A percentile compares a stretch with the other conserved stretches of the same genome.
phyloP scores from a whole-genome alignment of 108 stramenopile genomes.

The Phaeodactylum tricornutum region DNA sequence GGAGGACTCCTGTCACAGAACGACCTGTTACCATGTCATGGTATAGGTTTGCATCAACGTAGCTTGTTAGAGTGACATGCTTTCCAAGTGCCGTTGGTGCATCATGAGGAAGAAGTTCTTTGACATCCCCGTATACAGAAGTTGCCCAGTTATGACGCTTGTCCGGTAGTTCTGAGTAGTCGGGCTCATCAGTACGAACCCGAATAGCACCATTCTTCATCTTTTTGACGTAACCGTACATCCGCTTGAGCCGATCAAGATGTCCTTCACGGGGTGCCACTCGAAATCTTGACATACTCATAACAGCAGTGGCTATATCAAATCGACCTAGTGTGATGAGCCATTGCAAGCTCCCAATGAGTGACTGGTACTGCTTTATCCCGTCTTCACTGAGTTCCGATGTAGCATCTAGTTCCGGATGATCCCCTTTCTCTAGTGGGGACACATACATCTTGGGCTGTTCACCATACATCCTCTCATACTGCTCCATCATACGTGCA shows the following conservation, averaged over 20 bases:
- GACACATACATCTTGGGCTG: constrained; percentile 8
- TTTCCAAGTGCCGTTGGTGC: constrained; percentile 8
- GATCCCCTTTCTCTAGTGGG: constrained; percentile 12
- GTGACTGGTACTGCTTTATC: constrained; percentile 9
- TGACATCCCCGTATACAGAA: constrained; percentile 6
- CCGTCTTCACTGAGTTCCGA: neutral
- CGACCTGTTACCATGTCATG: constrained; percentile 7
- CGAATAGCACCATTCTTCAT: constrained; percentile 6
- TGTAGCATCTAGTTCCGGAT: constrained; percentile 14
- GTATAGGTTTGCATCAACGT: constrained; percentile 14
- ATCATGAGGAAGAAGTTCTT: constrained; percentile 5
- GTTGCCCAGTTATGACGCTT: neutral
- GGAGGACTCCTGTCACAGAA: constrained; percentile 9
- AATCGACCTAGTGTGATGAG: constrained; percentile 11
- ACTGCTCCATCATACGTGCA: neutral
- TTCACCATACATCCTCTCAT: constrained; percentile 18
- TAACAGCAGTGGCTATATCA: constrained; percentile 7
- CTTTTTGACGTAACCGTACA: constrained; percentile 22
- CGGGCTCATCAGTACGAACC: neutral
- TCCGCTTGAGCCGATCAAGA: constrained; percentile 13
- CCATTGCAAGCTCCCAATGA: constrained; percentile 21
- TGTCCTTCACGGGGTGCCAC: constrained; percentile 16
- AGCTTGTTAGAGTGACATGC: constrained; percentile 1
- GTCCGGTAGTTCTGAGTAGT: neutral
- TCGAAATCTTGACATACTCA: constrained; percentile 6